Base-by-base conservation (phyloP, 768 basidiomycete species). In the Gymnopilus junonius region DNA sequence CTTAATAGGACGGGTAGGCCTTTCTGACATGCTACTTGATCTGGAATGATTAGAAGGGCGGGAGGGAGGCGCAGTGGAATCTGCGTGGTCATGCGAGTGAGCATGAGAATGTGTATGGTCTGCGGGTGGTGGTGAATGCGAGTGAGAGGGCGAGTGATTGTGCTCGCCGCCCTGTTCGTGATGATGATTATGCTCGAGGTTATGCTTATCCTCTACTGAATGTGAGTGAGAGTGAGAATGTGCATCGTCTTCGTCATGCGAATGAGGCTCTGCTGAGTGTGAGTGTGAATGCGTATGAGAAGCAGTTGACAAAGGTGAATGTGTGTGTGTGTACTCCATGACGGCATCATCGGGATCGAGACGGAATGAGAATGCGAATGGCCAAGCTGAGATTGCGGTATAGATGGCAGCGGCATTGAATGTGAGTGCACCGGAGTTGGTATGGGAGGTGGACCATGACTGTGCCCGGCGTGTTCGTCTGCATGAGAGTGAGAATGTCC, bases 401-500 rank as follows among this genome's bases (percentile, higher is more conserved):
- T 50, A 57, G 55, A 45, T 25, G 62, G 58, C 21, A 59, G 32
- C n/a, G 66, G 40, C 10, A 64, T 43, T 15, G 60, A 45, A 61
- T 76, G 69, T 23, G 63, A 65, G 56, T 62, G 67, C 6, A 48
- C 37, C 32, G 63, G 67, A 31, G 58, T 55, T 37, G 59, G 46
- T 11, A 65, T 65, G 2, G 64, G 59, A 23, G 62, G 29, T 39
- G 67, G 64, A 5, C 67, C 65, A 70, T 80, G 81, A 32, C 76
- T 73, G 63, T 83, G 80, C 7, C 69, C 70, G 20, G 70, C 69
- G 54, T 74, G 73, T 17, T 67, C 68, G 51, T 70, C 66, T 25
- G 45, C 58, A 59, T 67, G 61, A 46, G 61, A 73, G 58, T 71
- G 71, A 1, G 84, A 85, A 73, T 90, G 89, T 1, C 85, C 85